Base-by-base conservation (phyloP, 345 rosid species). In the Boechera divaricarpa region DNA sequence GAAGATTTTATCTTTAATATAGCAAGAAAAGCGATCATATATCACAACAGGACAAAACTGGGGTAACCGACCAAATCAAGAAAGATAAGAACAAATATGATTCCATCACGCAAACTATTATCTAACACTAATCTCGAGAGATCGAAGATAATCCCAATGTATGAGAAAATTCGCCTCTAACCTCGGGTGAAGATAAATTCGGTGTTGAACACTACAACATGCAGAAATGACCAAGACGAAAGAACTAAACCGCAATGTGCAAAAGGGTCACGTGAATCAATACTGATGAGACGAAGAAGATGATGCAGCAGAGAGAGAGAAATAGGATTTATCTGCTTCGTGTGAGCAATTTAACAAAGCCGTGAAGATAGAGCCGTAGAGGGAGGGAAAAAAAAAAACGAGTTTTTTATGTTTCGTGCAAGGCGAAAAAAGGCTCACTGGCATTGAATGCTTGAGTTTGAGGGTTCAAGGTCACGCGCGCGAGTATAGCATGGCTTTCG, bases 321-420 rank as follows among this genome's bases (percentile, higher is more conserved):
- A 13, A 21, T 83, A 59, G 70, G 73, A 66, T 21, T 56, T 86
- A 71, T 84, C 54, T 63, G n/a, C 89, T 85, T 86, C 73, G 62
- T 38, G 83, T 77, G 82, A 71, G 87, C 35, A 52, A 31, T 9
- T 49, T 54, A 85, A 90, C 91, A 82, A 90, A 80, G 85, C 69
- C 81, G 57, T 44, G 52, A 45, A 55, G 53, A 24, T 31, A 52
- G 31, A 52, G 42, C 42, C 57, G 57, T 24, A 52, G 57, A 71
- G 70, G 51, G 70, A 60, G 76, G 67, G 18, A 76, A 47, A 49
- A 0, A 76, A 41, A 49, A 1, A 26, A 29, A 32, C 45, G 63
- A 67, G 70, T 69, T 52, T 44, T 60, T 39, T 39, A 15, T 67
- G 68, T 48, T 67, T 48, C 61, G 67, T 60, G 74, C 18, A 10